Evolutionary conservation across 768 basidiomycete species (phyloP).

Genomic region (Gelatoporia subvermispora): DNA sequence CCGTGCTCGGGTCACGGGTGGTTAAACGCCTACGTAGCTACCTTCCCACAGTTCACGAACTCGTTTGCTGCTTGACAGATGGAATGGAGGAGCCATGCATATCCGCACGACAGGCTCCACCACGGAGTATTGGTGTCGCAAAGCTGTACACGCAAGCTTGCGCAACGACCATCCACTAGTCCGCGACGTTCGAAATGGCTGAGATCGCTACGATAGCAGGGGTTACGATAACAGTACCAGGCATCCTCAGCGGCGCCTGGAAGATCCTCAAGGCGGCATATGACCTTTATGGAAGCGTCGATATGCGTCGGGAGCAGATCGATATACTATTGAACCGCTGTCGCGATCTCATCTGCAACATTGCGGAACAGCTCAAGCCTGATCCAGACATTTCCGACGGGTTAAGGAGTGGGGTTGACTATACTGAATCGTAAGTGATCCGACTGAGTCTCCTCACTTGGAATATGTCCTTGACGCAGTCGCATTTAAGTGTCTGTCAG

Average conservation of each 20-base stretch:
- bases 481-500: not conserved
- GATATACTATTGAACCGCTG: conserved; percentile 4
- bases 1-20: too few species aligned
- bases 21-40: too few species aligned
- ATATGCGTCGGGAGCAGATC: conserved; percentile 9
- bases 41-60: too few species aligned
- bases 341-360: conserved; percentile 1
- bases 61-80: too few species aligned
- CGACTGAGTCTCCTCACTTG: not conserved
- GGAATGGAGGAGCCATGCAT: too few species aligned
- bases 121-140: too few species aligned
- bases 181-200: too few species aligned
- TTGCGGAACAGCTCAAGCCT: too few species aligned
- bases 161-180: too few species aligned
- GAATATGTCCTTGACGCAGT: not conserved
- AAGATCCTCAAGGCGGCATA: conserved; percentile 1
- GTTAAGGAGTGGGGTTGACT: not conserved
- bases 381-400: not conserved
- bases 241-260: not conserved
- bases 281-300: conserved; percentile 9
- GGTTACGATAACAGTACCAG: conserved; percentile 3
- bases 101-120: too few species aligned
- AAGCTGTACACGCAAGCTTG: too few species aligned
- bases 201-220: conserved; percentile 4
- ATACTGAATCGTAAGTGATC: conserved; percentile 1